phyloP scores from a whole-genome alignment of 1,284 basidiomycete genomes.

The Ceratorhiza oryzae-sativae region DNA sequence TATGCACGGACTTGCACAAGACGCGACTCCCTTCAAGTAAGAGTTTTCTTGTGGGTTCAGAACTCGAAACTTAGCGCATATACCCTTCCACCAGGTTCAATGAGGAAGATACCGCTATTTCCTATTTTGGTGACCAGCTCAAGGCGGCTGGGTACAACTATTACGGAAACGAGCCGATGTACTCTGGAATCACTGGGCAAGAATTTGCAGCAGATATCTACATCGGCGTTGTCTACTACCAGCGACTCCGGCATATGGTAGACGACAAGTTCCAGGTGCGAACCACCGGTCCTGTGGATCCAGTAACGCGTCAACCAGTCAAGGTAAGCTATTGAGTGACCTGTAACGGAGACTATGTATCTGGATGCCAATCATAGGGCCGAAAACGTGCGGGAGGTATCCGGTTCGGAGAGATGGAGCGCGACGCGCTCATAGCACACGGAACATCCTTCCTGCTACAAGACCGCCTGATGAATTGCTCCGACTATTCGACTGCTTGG shows the following conservation, averaged over 20 bases:
- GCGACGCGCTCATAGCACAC: conserved; percentile 97
- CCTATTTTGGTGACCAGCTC: conserved; percentile 97
- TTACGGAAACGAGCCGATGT: conserved; percentile 99
- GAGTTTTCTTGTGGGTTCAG: conserved; percentile 45
- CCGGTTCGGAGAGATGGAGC: conserved; percentile 99
- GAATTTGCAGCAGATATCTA: conserved; percentile 99
- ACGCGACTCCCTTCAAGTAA: conserved; percentile 96
- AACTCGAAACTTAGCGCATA: not conserved
- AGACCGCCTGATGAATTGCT: conserved; percentile 99
- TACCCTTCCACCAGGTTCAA: conserved; percentile 69
- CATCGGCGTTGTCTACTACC: conserved; percentile 98
- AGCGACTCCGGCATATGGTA: conserved; percentile 98
- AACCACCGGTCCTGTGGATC: conserved; percentile 96
- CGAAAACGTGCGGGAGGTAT: conserved; percentile 99
- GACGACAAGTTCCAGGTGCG: conserved; percentile 99
- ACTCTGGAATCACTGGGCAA: conserved; percentile 98
- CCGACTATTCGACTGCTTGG: conserved; percentile 98
- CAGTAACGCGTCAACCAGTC: conserved; percentile 94
- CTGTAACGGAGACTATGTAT: not conserved
- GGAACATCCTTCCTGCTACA: conserved; percentile 98
- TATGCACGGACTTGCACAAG: conserved; percentile 97
- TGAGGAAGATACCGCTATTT: conserved; percentile 93
- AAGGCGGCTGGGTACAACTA: conserved; percentile 97
- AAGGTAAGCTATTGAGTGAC: conserved; percentile 66
- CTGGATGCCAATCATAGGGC: conserved; percentile 62